These are phyloP conservation scores for Nitzschia inconspicua DNA, from an alignment of 108 stramenopile genomes.

Conservation along the genomic window DNA sequence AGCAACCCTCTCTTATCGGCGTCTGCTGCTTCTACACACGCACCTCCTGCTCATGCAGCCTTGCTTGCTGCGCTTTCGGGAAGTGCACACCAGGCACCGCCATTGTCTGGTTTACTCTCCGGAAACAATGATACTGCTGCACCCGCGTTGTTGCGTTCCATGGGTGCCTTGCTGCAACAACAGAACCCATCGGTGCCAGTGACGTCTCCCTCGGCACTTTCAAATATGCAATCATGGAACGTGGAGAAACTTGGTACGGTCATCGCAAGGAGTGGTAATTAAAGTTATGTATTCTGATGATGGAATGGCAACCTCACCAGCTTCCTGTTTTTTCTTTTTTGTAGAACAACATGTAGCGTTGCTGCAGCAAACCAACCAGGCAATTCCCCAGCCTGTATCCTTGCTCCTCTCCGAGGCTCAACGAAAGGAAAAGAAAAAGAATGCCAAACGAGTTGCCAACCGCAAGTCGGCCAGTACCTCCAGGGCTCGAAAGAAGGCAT, in stretches of 20 bases:
- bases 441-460: slow-evolving; percentile 84
- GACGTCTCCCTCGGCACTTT: slow-evolving; percentile 6
- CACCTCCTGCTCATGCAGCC: slow-evolving; percentile 1
- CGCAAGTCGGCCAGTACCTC: slow-evolving; percentile 88
- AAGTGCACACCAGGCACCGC: not conserved
- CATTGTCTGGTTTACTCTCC: not conserved
- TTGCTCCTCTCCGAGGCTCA: slow-evolving; percentile 62
- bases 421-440: slow-evolving; percentile 73
- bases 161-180: too few relatives aligned
- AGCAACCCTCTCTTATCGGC: not conserved
- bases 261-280: too few relatives aligned
- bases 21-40: not conserved
- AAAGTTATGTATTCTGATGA: too few relatives aligned
- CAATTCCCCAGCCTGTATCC: slow-evolving; percentile 65
- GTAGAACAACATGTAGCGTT: slow-evolving; percentile 61
- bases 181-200: not conserved
- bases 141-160: too few relatives aligned
- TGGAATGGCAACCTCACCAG: too few relatives aligned
- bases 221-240: slow-evolving; percentile 49
- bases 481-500: slow-evolving; percentile 86
- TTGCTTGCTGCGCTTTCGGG: slow-evolving; percentile 5
- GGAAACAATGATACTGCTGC: not conserved
- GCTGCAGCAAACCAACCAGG: slow-evolving; percentile 53
- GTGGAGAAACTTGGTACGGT: slow-evolving; percentile 58
- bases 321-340: not conserved